phyloP scores from a whole-genome alignment of 1,284 basidiomycete species.

The Rhizopogon hawkerae region DNA sequence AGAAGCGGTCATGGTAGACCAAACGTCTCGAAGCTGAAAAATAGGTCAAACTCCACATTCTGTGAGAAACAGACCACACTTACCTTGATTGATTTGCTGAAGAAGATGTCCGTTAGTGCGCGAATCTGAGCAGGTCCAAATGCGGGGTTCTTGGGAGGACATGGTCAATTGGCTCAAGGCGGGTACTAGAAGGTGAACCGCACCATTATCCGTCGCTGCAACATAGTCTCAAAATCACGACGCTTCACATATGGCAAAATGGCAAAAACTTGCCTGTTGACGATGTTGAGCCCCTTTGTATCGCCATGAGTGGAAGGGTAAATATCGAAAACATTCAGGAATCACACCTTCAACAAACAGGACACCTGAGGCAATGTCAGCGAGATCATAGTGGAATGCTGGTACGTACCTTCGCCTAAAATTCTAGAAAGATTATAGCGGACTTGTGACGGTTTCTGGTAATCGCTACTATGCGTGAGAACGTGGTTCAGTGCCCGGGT shows the following conservation, averaged over 20 bases:
- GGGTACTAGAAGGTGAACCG: background rate
- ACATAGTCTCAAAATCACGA: background rate
- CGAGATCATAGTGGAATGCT: background rate
- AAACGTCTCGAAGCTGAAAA: conserved; percentile 40
- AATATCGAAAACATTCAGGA: background rate
- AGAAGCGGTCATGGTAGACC: conserved; percentile 28
- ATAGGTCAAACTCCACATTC: background rate
- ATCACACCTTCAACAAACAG: conserved; percentile 15
- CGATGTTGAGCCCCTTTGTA: conserved; percentile 14
- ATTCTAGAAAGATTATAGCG: conserved; percentile 17
- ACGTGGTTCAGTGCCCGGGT: conserved; percentile 31
- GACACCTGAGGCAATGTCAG: conserved; percentile 10
- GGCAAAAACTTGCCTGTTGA: conserved; percentile 17
- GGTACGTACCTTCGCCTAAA: conserved; percentile 24
- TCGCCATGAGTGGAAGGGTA: background rate
- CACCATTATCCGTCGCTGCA: conserved; percentile 24
- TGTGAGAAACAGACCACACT: conserved; percentile 2
- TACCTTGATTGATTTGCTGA: conserved; percentile 45
- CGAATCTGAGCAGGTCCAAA: conserved; percentile 50
- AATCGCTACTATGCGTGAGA: conserved; percentile 27
- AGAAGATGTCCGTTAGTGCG: conserved; percentile 45
- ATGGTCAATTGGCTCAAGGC: background rate
- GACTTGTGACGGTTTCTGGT: conserved; percentile 24
- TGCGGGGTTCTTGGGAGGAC: conserved; percentile 44
- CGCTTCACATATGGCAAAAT: background rate